Conservation (phyloP, 1,139 yeast genomes). For the Pichia sp. region DNA sequence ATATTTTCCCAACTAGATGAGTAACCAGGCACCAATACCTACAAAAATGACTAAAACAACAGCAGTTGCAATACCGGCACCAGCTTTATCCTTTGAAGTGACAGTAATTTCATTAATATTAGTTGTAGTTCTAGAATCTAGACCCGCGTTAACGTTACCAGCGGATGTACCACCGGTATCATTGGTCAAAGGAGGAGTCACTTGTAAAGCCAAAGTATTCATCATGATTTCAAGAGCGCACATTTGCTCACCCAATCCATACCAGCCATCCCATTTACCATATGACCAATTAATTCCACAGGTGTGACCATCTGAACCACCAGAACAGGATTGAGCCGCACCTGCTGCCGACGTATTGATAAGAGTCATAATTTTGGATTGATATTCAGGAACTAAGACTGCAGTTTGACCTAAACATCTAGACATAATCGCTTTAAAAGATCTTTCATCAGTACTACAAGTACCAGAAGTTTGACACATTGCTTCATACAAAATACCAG, state of each 20-base stretch:
- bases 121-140: slow-evolving; percentile 21
- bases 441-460: slow-evolving; percentile 71
- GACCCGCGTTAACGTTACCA: slow-evolving; percentile 42
- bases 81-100: slow-evolving; percentile 66
- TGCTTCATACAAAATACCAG: slow-evolving; percentile 49
- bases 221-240: slow-evolving; percentile 47
- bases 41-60: slow-evolving; percentile 57
- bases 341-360: slow-evolving; percentile 41
- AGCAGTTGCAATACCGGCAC: slow-evolving; percentile 84
- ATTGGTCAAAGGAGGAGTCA: slow-evolving; percentile 50
- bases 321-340: slow-evolving; percentile 52
- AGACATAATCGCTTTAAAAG: slow-evolving; percentile 67
- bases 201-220: slow-evolving; percentile 32
- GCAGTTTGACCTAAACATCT: slow-evolving; percentile 58
- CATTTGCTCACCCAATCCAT: slow-evolving; percentile 55
- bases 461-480: slow-evolving; percentile 52
- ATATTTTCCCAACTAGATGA: slow-evolving; percentile 28
- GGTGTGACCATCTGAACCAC: slow-evolving; percentile 48
- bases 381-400: slow-evolving; percentile 44
- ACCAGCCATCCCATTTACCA: slow-evolving; percentile 40
- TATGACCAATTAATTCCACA: slow-evolving; percentile 52
- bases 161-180: slow-evolving; percentile 36
- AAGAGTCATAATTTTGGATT: slow-evolving; percentile 34
- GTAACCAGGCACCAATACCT: slow-evolving; percentile 67
- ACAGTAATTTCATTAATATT: slow-evolving; percentile 32